Conservation (phyloP, 2,329 filamentous ascomycete genomes). For the Chaetomium strumarium region DNA sequence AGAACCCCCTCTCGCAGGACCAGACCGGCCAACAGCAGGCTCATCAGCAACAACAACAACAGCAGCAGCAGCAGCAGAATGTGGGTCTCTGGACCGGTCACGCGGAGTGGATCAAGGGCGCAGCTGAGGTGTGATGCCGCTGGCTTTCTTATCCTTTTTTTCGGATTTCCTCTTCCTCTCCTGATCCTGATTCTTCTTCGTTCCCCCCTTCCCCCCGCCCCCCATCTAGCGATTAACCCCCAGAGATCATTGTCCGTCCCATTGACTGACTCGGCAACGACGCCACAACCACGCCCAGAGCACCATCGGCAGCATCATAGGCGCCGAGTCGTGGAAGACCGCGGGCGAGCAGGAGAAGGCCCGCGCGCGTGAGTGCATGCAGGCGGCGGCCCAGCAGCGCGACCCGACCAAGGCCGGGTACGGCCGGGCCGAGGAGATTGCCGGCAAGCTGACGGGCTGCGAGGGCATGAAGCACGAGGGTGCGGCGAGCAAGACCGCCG, state of each 20-base stretch:
- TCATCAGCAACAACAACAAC: neutral
- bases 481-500: conserved; percentile 35
- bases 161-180: neutral
- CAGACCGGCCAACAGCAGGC: too few relatives aligned
- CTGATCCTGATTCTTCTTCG: neutral
- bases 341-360: conserved; percentile 61
- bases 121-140: conserved; percentile 48
- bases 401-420: conserved; percentile 49
- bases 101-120: conserved; percentile 63
- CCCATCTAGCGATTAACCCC: neutral
- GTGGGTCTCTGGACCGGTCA: conserved; percentile 59
- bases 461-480: conserved; percentile 65
- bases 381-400: conserved; percentile 50
- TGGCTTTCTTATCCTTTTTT: neutral
- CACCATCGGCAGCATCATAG: conserved; percentile 55
- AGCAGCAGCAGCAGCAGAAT: conserved; percentile 32
- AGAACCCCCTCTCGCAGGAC: neutral
- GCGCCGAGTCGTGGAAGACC: conserved; percentile 56
- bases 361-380: conserved; percentile 57
- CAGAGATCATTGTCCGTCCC: neutral
- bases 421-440: conserved; percentile 59
- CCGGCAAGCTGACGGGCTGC: conserved; percentile 58
- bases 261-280: neutral
- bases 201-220: neutral
- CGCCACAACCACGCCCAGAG: conserved; percentile 5